Evolutionary conservation across 441 rosid species (phyloP), one percentile per base, ranked within the genome.

Genomic region (Populus hybrid): DNA sequence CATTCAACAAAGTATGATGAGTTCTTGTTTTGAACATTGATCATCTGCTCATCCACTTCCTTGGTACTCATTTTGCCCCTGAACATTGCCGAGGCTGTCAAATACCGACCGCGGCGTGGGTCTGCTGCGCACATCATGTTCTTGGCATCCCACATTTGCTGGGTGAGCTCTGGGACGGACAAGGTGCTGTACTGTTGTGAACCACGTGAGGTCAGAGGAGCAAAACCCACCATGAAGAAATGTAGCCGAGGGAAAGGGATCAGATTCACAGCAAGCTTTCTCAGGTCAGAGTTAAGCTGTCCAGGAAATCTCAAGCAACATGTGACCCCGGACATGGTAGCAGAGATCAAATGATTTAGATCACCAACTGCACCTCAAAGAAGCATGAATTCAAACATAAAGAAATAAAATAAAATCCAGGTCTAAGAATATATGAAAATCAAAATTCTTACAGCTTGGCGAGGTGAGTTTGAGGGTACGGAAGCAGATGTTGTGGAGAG

Each of bases 51-150:
- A n/a, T n/a, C n/a, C n/a, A n/a, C n/a, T n/a, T n/a, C n/a, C n/a
- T n/a, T n/a, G n/a, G n/a, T n/a, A n/a, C n/a, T n/a, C n/a, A n/a
- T n/a, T n/a, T n/a, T n/a, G n/a, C n/a, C n/a, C n/a, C n/a, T n/a
- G n/a, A n/a, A n/a, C 72, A 69, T 69, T 18, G 72, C 72, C 5
- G 72, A 69, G 35, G 72, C 72, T 69, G 72, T 69, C 72, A 69
- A n/a, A 38, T 69, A 69, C 6, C 28, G 24, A 9, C 28, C 72
- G 40, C 4, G 72, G 16, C 18, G 28, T 10, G 53, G 72, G 40
- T 69, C 28, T 35, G 72, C 9, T n/a, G 53, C 53, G 5, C 72
- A 69, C 72, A 69, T 69, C 72, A 69, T 31, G 53, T 69, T 69
- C 28, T 69, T 69, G 1, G 72, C 53, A 9, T 69, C 72, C 72